phyloP scores from a whole-genome alignment of 441 rosid genomes.

The Flueggea neowawraea region DNA sequence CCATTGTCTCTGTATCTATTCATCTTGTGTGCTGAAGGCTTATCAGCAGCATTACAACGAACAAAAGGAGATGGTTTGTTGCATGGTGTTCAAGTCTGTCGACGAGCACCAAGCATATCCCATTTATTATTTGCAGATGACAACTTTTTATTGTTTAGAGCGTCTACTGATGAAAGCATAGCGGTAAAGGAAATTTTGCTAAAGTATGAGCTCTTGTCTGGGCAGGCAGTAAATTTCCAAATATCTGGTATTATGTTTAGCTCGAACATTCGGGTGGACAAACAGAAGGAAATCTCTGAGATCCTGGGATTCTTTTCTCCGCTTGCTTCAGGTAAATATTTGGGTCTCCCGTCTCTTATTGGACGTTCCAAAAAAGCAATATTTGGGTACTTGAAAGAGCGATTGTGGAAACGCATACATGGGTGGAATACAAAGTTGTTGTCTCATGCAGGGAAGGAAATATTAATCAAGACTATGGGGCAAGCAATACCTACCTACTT shows the following conservation, averaged over 20 bases:
- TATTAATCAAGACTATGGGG: too few species aligned
- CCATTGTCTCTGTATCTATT: neutral
- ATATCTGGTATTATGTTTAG: neutral
- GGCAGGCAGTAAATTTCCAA: neutral
- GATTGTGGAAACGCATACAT: too few species aligned
- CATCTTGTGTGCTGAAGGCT: neutral
- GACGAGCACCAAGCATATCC: neutral
- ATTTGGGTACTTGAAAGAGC: too few species aligned
- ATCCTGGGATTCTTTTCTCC: too few species aligned
- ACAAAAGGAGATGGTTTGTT: neutral
- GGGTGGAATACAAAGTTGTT: too few species aligned
- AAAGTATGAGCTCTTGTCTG: neutral
- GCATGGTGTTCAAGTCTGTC: neutral
- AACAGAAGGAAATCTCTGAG: neutral
- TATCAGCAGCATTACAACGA: neutral
- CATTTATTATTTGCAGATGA: constrained; percentile 4
- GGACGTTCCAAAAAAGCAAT: too few species aligned
- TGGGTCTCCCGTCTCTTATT: too few species aligned
- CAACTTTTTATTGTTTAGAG: neutral
- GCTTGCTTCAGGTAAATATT: too few species aligned
- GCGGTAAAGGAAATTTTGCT: neutral
- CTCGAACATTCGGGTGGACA: neutral
- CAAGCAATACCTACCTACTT: too few species aligned
- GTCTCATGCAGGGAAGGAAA: too few species aligned
- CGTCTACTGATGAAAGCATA: neutral